Base-by-base conservation (phyloP, 2,329 filamentous ascomycete genomes). In the Clonostachys sp. region DNA sequence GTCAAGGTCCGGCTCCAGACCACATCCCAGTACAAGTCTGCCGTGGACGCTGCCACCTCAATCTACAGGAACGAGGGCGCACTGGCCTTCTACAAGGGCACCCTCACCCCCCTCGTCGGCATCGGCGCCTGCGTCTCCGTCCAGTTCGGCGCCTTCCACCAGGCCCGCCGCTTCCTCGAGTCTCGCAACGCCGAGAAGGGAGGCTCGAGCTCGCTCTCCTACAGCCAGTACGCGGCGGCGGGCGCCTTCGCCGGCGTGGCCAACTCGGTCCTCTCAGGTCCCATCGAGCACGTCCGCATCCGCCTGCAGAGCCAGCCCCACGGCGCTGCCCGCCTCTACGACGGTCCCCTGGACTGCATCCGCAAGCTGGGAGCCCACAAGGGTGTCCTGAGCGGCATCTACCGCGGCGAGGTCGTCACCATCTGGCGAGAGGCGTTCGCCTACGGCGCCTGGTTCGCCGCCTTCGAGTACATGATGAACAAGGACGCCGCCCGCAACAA, bases 71-170 rank as follows among this genome's bases (percentile, higher is more conserved):
- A 89, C 61, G 94, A 99, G 68, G 94, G 94, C 2, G 78, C 91
- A 3, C 72, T 88, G 12, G 94, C 94, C 48, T 99, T 99, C 75
- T 99, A 99, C 82, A 99, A 99, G 72, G 94, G 94, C 60, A 97
- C 94, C 0, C 77, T 99, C 48, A 97, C 94, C 6, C 94, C 94
- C 1, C 78, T 99, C 48, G 81, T 99, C 48, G 94, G 94, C 56
- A 97, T 99, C 62, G 94, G 94, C 57, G 94, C 94, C 57, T 99
- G 94, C 66, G 91, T 94, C 42, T 96, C 91, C n/a, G 87, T 99
- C 59, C 94, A 99, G 75, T 99, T 99, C 67, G 94, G 91, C 53
- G 94, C 88, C 59, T 99, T 97, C 78, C 91, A 96, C 75, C 86
- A 87, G 62, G 91, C 92, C 9, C 88, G 89, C 50, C 89, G 94